These are phyloP conservation scores for Cotoneaster glaucophyllus DNA, from an alignment of 306 rosid species.

Conservation along the genomic window DNA sequence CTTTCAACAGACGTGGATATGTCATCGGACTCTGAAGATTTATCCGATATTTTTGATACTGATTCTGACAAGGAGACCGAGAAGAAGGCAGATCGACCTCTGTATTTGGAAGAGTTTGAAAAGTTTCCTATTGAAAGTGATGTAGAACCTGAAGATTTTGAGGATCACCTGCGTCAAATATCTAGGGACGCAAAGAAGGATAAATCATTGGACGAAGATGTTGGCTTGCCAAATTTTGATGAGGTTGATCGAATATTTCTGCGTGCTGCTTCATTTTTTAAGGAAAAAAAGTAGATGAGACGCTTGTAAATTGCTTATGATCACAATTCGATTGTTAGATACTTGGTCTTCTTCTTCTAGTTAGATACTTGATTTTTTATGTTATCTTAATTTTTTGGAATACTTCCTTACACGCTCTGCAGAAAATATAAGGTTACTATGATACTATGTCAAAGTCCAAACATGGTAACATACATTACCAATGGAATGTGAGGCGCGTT, in stretches of 20 bases:
- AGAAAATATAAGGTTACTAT: too few relatives aligned
- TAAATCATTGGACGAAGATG: conserved; percentile 26
- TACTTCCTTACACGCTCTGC: too few relatives aligned
- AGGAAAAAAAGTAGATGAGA: conserved; percentile 50
- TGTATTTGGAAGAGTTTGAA: conserved; percentile 69
- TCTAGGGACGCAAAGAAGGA: conserved; percentile 41
- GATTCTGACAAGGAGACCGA: conserved; percentile 52
- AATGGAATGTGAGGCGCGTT: too few relatives aligned
- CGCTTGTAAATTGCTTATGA: neutral
- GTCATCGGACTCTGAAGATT: conserved; percentile 51
- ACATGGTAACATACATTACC: too few relatives aligned
- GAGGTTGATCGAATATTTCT: conserved; percentile 76
- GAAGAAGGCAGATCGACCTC: conserved; percentile 47
- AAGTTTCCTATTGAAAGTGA: conserved; percentile 45
- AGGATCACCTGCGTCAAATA: conserved; percentile 63
- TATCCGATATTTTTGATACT: conserved; percentile 70
- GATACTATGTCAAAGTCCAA: too few relatives aligned
- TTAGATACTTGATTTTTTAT: neutral
- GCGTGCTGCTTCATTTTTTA: conserved; percentile 61
- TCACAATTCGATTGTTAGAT: neutral
- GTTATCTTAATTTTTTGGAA: too few relatives aligned
- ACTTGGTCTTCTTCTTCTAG: neutral
- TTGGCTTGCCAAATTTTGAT: conserved; percentile 40
- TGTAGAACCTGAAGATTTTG: conserved; percentile 51
- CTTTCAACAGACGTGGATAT: conserved; percentile 35